Evolutionary conservation across 2,329 filamentous ascomycete species (phyloP), one percentile per base, ranked within the genome.

Genomic region (Dothideomycetes sp.): DNA sequence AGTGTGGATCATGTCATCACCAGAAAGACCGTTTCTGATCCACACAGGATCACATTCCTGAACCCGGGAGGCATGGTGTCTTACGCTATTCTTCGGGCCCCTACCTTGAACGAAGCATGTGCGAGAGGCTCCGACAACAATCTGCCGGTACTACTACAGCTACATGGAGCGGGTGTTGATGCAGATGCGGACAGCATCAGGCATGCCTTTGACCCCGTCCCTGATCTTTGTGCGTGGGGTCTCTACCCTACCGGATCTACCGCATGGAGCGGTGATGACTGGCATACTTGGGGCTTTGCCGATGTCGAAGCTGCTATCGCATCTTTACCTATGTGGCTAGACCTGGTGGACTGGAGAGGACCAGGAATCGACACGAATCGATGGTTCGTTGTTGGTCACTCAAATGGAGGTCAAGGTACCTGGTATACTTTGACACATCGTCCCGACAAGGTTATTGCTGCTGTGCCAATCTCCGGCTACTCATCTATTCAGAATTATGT

Each of bases 211-310:
- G 65, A 75, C 50, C 55, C 58, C 15, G 56, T 72, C 1, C 61
- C 68, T 16, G 65, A 73, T 43, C 54, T 76, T 16, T 71, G 68
- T 44, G 65, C 70, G 3, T 78, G 72, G 70, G 58, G 69, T 1
- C 37, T 77, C 12, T 68, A 73, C 47, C 72, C 74, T 8, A 71
- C 67, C 3, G 74, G 73, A 16, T 70, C 70, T 12, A 77, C 72
- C 14, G 55, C 69, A 4, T 77, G 74, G 74, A 72, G 69, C 47
- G 68, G 69, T 17, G 73, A 78, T 52, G 74, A 77, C 48, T 77
- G 74, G 74, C 74, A 77, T 50, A 65, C 59, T 4, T 77, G 72
- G 71, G 73, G 73, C 1, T 68, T 70, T 46, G 60, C 66, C 15
- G 74, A 78, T 52, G 62, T 72, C 19, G 63, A 74, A 54, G 69